Conservation (phyloP, 768 basidiomycete species). For the Lactifluus subvellereus region DNA sequence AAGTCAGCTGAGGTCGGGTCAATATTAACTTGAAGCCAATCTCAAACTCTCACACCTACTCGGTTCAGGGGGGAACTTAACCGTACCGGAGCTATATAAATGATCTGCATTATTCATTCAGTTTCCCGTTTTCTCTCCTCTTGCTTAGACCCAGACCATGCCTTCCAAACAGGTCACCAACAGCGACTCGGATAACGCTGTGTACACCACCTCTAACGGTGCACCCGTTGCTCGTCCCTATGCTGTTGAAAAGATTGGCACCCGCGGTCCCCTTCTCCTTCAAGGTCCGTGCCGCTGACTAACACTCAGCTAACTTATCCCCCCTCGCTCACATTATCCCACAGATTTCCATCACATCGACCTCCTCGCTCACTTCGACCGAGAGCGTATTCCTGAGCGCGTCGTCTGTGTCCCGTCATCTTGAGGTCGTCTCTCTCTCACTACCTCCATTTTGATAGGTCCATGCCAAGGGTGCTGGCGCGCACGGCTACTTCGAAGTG, state of each 20-base stretch:
- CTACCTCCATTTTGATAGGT: constrained; percentile 42
- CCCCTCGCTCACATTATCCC: constrained; percentile 23
- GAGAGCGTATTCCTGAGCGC: constrained; percentile 95
- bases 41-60: too few species aligned
- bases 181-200: constrained; percentile 43
- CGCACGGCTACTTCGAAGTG: constrained; percentile 89
- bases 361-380: constrained; percentile 86
- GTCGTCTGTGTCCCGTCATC: constrained; percentile 47
- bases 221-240: constrained; percentile 73
- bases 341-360: constrained; percentile 87
- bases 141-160: constrained; percentile 36
- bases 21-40: too few species aligned
- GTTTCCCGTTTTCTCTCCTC: constrained; percentile 25
- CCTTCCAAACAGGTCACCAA: constrained; percentile 55
- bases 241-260: constrained; percentile 68
- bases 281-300: constrained; percentile 51
- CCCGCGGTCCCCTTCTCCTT: constrained; percentile 76
- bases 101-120: constrained; percentile 21
- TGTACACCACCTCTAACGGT: constrained; percentile 86
- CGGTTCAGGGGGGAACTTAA: too few species aligned
- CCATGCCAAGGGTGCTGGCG: constrained; percentile 89
- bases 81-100: too few species aligned
- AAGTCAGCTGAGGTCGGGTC: too few species aligned
- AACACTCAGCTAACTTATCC: constrained; percentile 1
- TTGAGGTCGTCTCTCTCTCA: neutral